A percentile compares a stretch with the other conserved stretches of the same genome.
These are phyloP conservation scores for Hanseniaspora meyeri DNA, from an alignment of 805 yeast genomes.

Conservation along the genomic window DNA sequence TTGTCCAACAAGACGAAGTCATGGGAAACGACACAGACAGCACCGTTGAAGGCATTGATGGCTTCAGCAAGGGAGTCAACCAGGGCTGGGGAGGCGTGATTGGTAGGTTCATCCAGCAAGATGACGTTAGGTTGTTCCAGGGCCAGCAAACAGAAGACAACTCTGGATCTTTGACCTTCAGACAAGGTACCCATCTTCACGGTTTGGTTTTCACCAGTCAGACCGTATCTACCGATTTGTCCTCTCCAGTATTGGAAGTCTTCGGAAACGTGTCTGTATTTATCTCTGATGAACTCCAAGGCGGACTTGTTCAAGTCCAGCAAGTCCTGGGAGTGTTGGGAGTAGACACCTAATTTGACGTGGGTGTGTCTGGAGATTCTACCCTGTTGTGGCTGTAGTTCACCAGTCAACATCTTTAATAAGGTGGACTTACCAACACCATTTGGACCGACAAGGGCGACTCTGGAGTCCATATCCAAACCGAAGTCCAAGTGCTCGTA, in stretches of 20 bases:
- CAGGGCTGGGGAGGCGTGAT: conserved; percentile 96
- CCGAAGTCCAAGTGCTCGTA: conserved; percentile 90
- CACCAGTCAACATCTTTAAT: conserved; percentile 94
- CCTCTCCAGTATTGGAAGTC: conserved; percentile 98
- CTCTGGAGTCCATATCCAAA: conserved; percentile 98
- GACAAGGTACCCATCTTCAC: conserved; percentile 96
- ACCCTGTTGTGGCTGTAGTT: conserved; percentile 76
- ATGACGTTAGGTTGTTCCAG: conserved; percentile 90
- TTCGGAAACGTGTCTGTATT: conserved; percentile 78
- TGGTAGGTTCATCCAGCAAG: conserved; percentile 97
- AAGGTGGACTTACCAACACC: conserved; percentile 98
- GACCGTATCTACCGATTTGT: conserved; percentile 94
- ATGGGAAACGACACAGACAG: conserved; percentile 97
- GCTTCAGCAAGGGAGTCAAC: conserved; percentile 97
- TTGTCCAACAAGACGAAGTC: conserved; percentile 96
- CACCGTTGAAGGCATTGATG: conserved; percentile 87
- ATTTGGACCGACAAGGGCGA: conserved; percentile 95
- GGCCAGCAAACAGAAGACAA: conserved; percentile 91
- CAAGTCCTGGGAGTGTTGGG: conserved; percentile 98
- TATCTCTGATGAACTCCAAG: conserved; percentile 91
- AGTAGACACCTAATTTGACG: conserved; percentile 94
- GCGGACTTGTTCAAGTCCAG: conserved; percentile 91
- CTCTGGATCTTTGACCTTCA: conserved; percentile 99
- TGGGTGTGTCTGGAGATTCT: conserved; percentile 96
- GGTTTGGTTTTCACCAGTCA: conserved; percentile 98